These are phyloP conservation scores for Ganoderma boninense DNA, from an alignment of 1,284 basidiomycete genomes.

Conservation along the genomic window DNA sequence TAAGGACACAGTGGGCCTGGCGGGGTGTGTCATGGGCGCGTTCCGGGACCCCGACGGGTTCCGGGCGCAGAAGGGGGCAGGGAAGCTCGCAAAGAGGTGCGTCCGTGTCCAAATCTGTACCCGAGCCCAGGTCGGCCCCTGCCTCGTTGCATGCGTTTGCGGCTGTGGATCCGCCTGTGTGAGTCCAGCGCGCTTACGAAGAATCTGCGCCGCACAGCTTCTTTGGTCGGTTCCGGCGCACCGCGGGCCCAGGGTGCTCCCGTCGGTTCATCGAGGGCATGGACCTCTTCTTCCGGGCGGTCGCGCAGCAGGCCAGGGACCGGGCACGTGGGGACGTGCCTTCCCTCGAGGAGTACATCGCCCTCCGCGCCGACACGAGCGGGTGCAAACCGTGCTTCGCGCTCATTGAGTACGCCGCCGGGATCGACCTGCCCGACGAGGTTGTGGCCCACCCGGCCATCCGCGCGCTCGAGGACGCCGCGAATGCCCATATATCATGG, in stretches of 20 bases:
- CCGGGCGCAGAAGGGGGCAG: constrained; percentile 33
- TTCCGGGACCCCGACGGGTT: constrained; percentile 34
- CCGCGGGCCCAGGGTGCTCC: constrained; percentile 26
- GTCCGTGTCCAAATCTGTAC: background rate
- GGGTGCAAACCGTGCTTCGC: constrained; percentile 44
- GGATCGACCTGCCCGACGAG: constrained; percentile 42
- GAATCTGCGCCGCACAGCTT: constrained; percentile 15
- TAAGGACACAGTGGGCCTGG: constrained; percentile 25
- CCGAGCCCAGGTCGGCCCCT: background rate
- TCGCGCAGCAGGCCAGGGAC: constrained; percentile 37
- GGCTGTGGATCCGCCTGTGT: constrained; percentile 7
- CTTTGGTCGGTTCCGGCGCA: constrained; percentile 27
- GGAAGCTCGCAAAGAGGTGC: constrained; percentile 35
- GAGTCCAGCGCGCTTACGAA: constrained; percentile 13
- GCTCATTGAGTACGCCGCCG: constrained; percentile 43
- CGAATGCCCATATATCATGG: constrained; percentile 43
- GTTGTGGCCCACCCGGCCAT: constrained; percentile 41
- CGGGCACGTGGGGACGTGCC: constrained; percentile 33
- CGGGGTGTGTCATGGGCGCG: constrained; percentile 35
- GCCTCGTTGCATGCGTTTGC: background rate
- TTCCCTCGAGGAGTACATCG: constrained; percentile 42
- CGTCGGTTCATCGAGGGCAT: constrained; percentile 40
- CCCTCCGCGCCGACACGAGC: constrained; percentile 41
- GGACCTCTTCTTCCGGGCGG: constrained; percentile 40
- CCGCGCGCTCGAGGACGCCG: constrained; percentile 37